These are phyloP conservation scores for Malassezia equina DNA, from an alignment of 1,284 basidiomycete genomes.

Conservation along the genomic window DNA sequence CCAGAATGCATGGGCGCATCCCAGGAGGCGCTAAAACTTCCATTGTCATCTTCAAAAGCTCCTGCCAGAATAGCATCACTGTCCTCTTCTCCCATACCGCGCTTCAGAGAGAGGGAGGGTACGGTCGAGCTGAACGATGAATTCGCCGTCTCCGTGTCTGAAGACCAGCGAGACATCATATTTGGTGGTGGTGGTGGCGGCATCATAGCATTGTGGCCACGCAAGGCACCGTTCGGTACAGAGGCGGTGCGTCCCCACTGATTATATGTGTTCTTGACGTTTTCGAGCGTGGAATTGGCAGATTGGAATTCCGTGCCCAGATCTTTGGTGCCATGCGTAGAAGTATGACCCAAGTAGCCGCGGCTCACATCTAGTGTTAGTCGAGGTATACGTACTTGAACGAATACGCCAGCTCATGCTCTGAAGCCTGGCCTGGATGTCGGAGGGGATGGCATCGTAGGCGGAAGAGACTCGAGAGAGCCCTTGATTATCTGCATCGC, in stretches of 20 bases:
- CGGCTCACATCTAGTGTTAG: slow-evolving; percentile 14
- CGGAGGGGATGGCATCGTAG: slow-evolving; percentile 10
- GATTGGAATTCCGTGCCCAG: not conserved
- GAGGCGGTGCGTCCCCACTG: slow-evolving; percentile 14
- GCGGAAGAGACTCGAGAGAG: slow-evolving; percentile 9
- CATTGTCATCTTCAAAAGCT: slow-evolving; percentile 10
- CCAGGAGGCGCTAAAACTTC: not conserved
- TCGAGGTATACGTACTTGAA: slow-evolving; percentile 8
- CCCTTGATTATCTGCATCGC: not conserved
- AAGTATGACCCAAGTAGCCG: slow-evolving; percentile 1
- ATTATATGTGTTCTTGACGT: not conserved
- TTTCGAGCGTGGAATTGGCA: not conserved
- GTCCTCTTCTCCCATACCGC: slow-evolving; percentile 10
- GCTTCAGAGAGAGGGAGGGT: slow-evolving; percentile 3
- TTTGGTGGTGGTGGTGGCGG: not conserved
- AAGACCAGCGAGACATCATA: not conserved
- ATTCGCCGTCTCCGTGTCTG: not conserved
- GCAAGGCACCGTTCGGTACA: slow-evolving; percentile 9
- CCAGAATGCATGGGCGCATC: not conserved
- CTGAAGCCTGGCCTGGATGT: slow-evolving; percentile 12
- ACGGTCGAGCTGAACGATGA: not conserved
- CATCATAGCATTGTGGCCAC: not conserved
- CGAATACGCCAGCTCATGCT: slow-evolving; percentile 20
- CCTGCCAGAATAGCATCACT: slow-evolving; percentile 6
- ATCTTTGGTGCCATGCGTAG: not conserved